Evolutionary conservation across 2,329 filamentous ascomycete genomes (phyloP).

Genomic region (Fusarium sp.): DNA sequence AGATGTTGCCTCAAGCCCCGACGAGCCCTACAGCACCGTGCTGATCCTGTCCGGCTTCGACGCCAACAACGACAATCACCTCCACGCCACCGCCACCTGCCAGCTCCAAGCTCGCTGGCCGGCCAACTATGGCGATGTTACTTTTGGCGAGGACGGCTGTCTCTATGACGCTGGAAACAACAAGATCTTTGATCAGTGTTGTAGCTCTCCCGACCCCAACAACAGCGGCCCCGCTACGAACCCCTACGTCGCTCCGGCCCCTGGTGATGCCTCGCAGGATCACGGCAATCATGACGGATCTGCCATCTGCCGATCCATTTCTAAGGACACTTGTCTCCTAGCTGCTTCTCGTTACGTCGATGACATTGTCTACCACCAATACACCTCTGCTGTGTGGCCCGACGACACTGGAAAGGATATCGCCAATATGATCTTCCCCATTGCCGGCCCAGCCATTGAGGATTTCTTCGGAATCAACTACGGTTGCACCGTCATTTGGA

Average conservation of each 20-base stretch:
- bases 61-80: neutral
- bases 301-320: constrained; percentile 12
- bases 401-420: constrained; percentile 6
- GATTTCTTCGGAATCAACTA: constrained; percentile 19
- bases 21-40: constrained; percentile 10
- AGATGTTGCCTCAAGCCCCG: constrained; percentile 18
- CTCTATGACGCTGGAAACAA: constrained; percentile 19
- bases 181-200: constrained; percentile 24
- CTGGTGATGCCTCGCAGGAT: neutral
- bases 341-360: constrained; percentile 11
- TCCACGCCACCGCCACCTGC: constrained; percentile 9
- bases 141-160: constrained; percentile 14
- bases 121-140: constrained; percentile 22
- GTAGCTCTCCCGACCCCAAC: constrained; percentile 8
- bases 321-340: constrained; percentile 2
- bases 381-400: constrained; percentile 16
- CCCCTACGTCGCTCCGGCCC: constrained; percentile 2
- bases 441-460: neutral
- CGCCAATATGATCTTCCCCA: constrained; percentile 10
- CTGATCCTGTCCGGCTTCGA: constrained; percentile 24
- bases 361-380: constrained; percentile 13
- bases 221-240: constrained; percentile 14
- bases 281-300: constrained; percentile 14
- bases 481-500: constrained; percentile 21
- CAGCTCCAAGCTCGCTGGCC: constrained; percentile 22